These are phyloP conservation scores for Ganoderma leucocontextum DNA, from an alignment of 1,284 basidiomycete species.

Conservation along the genomic window DNA sequence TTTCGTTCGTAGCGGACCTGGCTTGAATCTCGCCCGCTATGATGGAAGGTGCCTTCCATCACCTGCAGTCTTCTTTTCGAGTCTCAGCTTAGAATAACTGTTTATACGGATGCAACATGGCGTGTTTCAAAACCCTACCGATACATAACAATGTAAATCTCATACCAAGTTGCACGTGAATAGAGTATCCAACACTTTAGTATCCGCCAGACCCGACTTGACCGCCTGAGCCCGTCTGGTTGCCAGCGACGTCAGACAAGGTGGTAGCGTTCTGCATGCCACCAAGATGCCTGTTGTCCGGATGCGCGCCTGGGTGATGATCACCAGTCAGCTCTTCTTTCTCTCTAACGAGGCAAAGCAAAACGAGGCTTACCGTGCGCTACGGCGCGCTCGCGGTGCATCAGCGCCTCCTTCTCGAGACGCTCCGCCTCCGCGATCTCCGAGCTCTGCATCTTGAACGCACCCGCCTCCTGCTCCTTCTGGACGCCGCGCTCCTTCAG, in stretches of 20 bases:
- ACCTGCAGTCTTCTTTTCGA: neutral
- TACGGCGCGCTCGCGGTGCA: constrained; percentile 60
- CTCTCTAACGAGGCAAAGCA: neutral
- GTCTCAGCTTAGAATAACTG: neutral
- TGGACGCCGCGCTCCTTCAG: constrained; percentile 59
- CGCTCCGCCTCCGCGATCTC: constrained; percentile 64
- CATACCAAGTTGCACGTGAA: neutral
- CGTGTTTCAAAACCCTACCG: neutral
- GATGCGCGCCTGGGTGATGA: constrained; percentile 45
- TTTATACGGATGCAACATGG: neutral
- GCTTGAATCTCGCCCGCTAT: neutral
- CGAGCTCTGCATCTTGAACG: constrained; percentile 53
- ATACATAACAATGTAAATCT: neutral
- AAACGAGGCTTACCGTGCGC: constrained; percentile 50
- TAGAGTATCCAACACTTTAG: neutral
- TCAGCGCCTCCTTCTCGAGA: constrained; percentile 57
- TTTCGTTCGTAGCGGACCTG: neutral
- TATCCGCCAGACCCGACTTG: constrained; percentile 2
- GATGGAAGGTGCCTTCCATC: too few relatives aligned
- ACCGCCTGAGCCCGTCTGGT: constrained; percentile 10
- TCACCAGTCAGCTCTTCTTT: neutral
- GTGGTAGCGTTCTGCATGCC: constrained; percentile 31
- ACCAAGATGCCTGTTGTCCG: constrained; percentile 42
- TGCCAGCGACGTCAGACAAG: constrained; percentile 25
- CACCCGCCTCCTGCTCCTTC: constrained; percentile 62